Base-by-base conservation (phyloP, 1,284 basidiomycete genomes). In the Rhodotorula sp. region DNA sequence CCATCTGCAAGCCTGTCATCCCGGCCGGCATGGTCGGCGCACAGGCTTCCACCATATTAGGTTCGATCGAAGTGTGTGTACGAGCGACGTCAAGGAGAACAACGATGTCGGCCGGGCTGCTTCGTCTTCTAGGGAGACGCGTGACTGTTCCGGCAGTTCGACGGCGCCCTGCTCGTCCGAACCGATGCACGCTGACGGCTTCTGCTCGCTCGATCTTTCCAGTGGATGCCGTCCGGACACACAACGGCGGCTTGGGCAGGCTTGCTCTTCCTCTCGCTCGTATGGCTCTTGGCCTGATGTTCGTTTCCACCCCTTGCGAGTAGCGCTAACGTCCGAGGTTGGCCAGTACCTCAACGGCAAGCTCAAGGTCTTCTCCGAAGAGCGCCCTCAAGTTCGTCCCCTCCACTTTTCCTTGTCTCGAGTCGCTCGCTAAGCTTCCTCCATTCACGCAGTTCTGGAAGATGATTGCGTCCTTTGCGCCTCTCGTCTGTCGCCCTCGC, bases 1-100 rank as follows among this genome's bases (percentile, higher is more conserved):
- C 87, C 68, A 82, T 90, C 30, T 95, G 93, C 83, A 94, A 92
- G 81, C 93, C 93, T 11, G 92, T 92, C 16, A 81, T 92, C 63
- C 89, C 89, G 63, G 91, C 90, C 79, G 84, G 82, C 64, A 92
- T 92, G 18, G 78, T 85, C 70, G 68, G 68, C 2, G 34, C 22
- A 22, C 22, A 22, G 68, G 68, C 22, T 69, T 59, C 57, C 64
- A 60, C 83, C 85, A 82, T 53, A 59, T 69, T 61, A 63, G 60
- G 61, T 86, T 84, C 70, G 81, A 84, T 72, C 80, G 84, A 4
- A 78, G 77, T 13, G 77, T 86, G 55, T 86, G 86, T 77, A 86
- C 84, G 0, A 85, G 85, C 15, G 82, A 86, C 76, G 71, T 77
- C 51, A 82, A 84, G 52, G 76, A 83, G 59, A 86, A 86, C 75